These are phyloP conservation scores for Logfia minima DNA, from an alignment of 129 eudicot species.

Conservation along the genomic window DNA sequence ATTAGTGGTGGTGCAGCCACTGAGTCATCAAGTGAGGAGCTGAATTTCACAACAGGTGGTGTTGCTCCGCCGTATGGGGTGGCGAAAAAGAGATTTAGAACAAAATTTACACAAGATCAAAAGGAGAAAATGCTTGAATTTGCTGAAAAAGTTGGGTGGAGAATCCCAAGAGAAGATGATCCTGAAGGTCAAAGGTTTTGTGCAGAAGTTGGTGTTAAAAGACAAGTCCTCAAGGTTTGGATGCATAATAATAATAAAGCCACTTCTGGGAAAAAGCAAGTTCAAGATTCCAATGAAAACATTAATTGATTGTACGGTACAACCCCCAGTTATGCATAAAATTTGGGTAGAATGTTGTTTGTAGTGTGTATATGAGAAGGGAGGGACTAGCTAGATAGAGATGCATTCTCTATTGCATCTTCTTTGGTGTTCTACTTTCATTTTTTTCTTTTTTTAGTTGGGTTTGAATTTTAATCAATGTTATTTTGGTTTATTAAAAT, in stretches of 20 bases:
- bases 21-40: slow-evolving; percentile 77
- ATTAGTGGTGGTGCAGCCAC: slow-evolving; percentile 39
- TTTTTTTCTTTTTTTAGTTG: slow-evolving; percentile 22
- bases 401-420: slow-evolving; percentile 32
- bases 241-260: slow-evolving; percentile 91
- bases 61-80: slow-evolving; percentile 44
- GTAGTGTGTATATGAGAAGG: slow-evolving; percentile 33
- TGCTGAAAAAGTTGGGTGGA: slow-evolving; percentile 89
- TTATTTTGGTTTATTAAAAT: slow-evolving; percentile 19
- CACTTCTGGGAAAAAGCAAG: slow-evolving; percentile 56
- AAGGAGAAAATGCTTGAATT: slow-evolving; percentile 86
- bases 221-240: slow-evolving; percentile 93
- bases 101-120: slow-evolving; percentile 79
- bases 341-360: slow-evolving; percentile 36
- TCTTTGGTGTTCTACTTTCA: slow-evolving; percentile 22
- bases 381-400: slow-evolving; percentile 26
- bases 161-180: slow-evolving; percentile 89
- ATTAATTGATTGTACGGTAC: slow-evolving; percentile 37
- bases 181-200: slow-evolving; percentile 78
- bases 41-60: slow-evolving; percentile 43
- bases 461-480: slow-evolving; percentile 31
- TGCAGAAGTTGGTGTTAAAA: slow-evolving; percentile 73
- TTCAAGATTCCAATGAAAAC: slow-evolving; percentile 47
- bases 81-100: slow-evolving; percentile 59
- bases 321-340: slow-evolving; percentile 31